These are phyloP conservation scores for Epicoccum nigrum DNA, from an alignment of 2,329 filamentous ascomycete species.

Conservation along the genomic window DNA sequence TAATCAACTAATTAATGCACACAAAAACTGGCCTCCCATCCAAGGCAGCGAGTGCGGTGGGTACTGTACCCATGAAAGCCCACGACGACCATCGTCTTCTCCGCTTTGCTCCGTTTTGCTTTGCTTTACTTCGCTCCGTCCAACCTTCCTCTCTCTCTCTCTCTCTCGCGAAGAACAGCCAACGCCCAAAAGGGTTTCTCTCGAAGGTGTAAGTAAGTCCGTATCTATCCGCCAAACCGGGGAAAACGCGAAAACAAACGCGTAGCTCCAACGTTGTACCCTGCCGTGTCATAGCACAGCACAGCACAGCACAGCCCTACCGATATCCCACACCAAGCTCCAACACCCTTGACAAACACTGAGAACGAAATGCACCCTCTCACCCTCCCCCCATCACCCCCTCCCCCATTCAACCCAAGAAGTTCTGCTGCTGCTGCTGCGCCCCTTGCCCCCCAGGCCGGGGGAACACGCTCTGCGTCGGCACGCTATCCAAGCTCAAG, in stretches of 20 bases:
- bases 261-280: conserved; percentile 1
- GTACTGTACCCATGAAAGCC: neutral
- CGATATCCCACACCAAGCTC: too few species aligned
- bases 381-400: too few species aligned
- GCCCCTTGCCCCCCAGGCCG: conserved; percentile 66
- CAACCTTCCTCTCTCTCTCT: neutral
- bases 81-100: too few species aligned
- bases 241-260: conserved; percentile 1
- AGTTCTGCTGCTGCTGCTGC: conserved; percentile 45
- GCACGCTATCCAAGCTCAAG: conserved; percentile 73
- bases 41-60: neutral
- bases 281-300: conserved; percentile 4
- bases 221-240: neutral
- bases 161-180: too few species aligned
- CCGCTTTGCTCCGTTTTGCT: neutral
- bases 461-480: conserved; percentile 85
- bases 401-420: conserved; percentile 36
- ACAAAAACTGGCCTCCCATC: conserved; percentile 16
- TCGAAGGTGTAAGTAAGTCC: too few species aligned
- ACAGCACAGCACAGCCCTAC: too few species aligned
- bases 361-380: too few species aligned
- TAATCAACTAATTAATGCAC: conserved; percentile 11
- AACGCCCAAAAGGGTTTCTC: too few species aligned
- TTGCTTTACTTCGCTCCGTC: neutral
- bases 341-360: neutral